Evolutionary conservation across 257 asterid genomes (phyloP).

Genomic region (Gardenia jasminoides): DNA sequence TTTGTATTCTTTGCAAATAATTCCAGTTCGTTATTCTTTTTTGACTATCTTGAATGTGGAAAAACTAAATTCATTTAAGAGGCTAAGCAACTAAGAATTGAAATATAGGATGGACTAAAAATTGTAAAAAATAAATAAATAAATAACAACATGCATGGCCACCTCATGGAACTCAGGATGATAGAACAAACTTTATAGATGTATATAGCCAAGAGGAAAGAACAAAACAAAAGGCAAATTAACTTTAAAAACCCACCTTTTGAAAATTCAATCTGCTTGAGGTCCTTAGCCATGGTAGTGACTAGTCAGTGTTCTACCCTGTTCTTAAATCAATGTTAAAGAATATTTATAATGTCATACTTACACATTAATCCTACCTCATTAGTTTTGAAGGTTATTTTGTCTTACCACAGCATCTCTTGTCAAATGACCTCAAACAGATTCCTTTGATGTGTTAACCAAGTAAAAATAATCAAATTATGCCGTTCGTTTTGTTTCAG

Average conservation of each 20-base stretch:
- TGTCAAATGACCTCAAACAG: constrained; percentile 4
- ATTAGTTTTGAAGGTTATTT: not conserved
- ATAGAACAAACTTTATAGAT: not conserved
- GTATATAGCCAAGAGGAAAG: too few species aligned
- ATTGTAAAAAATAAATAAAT: not conserved
- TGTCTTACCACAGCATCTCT: not conserved
- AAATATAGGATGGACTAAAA: not conserved
- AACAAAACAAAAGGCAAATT: not conserved
- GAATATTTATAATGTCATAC: too few species aligned
- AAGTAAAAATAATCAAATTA: not conserved
- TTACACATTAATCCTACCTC: too few species aligned
- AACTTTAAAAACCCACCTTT: not conserved
- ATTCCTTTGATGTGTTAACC: not conserved
- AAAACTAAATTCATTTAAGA: not conserved
- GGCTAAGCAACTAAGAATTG: not conserved
- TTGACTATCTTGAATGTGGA: not conserved
- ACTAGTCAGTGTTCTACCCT: too few species aligned
- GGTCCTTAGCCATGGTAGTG: not conserved
- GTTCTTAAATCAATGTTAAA: too few species aligned
- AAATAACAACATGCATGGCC: not conserved
- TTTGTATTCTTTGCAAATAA: too few species aligned
- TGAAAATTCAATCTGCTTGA: not conserved
- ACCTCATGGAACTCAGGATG: not conserved
- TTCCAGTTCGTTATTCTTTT: too few species aligned
- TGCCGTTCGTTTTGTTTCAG: not conserved